Percentiles rank a stretch among this genome's conserved stretches.
Conservation (phyloP, 2,329 filamentous ascomycete species). For the Fusarium sterilihyphosum region DNA sequence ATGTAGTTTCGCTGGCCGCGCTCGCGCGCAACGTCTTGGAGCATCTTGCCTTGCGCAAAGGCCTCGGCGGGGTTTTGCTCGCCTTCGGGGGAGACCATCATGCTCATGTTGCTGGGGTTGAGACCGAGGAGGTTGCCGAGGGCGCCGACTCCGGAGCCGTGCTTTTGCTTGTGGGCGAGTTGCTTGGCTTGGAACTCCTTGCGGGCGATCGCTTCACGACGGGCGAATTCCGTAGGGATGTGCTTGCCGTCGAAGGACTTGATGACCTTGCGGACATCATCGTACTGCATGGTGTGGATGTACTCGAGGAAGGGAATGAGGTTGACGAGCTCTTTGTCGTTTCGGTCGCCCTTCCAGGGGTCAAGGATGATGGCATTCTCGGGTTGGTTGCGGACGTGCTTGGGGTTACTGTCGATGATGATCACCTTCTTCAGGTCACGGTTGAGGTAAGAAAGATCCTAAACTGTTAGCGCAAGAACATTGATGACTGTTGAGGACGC, state of each 20-base stretch:
- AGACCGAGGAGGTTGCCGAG: constrained; percentile 80
- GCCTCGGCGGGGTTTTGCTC: constrained; percentile 79
- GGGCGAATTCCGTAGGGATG: constrained; percentile 90
- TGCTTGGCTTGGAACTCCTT: constrained; percentile 85
- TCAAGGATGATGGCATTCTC: constrained; percentile 93
- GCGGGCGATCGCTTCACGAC: constrained; percentile 85
- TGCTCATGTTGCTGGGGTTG: constrained; percentile 73
- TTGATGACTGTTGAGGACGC: constrained; percentile 12
- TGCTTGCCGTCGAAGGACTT: constrained; percentile 89
- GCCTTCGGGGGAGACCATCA: constrained; percentile 69
- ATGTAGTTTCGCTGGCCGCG: constrained; percentile 91
- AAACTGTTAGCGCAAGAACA: constrained; percentile 18
- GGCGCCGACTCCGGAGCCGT: constrained; percentile 71
- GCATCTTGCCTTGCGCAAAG: constrained; percentile 93
- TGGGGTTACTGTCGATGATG: constrained; percentile 86
- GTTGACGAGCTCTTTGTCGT: constrained; percentile 86
- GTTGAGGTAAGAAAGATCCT: constrained; percentile 98
- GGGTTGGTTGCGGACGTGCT: constrained; percentile 89
- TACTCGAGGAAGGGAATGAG: constrained; percentile 98
- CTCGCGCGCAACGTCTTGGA: constrained; percentile 93
- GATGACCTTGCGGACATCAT: constrained; percentile 86
- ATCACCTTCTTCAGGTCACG: constrained; percentile 95
- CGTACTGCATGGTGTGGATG: constrained; percentile 90
- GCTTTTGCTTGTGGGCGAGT: constrained; percentile 68
- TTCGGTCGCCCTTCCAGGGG: constrained; percentile 86